Evolutionary conservation across 257 asterid species (phyloP), one percentile per base, ranked within the genome.

Genomic region (Ajuga chamaepitys): DNA sequence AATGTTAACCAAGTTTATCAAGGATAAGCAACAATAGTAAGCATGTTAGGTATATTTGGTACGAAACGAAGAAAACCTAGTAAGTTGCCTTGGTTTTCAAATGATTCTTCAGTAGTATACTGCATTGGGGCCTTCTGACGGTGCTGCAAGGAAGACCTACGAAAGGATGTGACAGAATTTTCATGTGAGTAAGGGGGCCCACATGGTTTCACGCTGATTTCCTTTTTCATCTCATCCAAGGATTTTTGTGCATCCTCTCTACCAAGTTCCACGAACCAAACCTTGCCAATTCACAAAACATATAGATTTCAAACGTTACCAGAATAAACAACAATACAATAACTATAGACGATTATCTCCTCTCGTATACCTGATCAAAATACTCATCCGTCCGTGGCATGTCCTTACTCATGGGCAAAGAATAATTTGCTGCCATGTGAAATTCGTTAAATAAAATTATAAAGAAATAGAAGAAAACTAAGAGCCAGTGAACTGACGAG

Each of bases 201-300:
- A n/a, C 21, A 62, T 54, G n/a, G 50, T 48, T 57, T 57, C 60
- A 56, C 26, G n/a, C 20, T 52, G 47, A 61, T 1, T 60, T 63
- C 72, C 70, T 72, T 74, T 76, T 83, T 83, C 94, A 86, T 79
- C 81, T 75, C 75, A 42, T 77, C 77, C 69, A 86, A 79, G 55
- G 28, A 66, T 73, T 60, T 74, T 68, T 79, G 78, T 0, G 94
- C 62, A 57, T 83, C 88, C 2, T 17, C 79, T 71, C 83, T 65
- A 53, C 37, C 53, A 50, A 75, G 89, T 67, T 86, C 94, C 69
- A 79, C 72, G 55, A 83, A 86, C 41, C 57, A 50, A 72, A 74
- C 72, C 77, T 74, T 38, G n/a, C 12, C 48, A 51, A 50, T 56
- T 45, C 55, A 54, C 12, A 3, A 26, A 34, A 56, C 26, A 25